Evolutionary conservation across 306 rosid genomes (phyloP).

Genomic region (Hippophae gyantsensis): DNA sequence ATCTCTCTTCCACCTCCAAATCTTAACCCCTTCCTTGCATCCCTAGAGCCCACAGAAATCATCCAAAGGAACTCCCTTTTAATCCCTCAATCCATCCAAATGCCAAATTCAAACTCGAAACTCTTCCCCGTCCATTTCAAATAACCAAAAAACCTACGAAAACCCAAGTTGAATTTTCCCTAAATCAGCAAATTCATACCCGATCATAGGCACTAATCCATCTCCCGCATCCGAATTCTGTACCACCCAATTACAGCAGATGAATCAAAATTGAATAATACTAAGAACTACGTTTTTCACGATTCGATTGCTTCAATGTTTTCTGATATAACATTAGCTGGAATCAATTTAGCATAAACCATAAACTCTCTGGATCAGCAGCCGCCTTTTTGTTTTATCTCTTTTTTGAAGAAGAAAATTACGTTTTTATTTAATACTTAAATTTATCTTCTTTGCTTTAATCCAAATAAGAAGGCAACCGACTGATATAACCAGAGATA

Average conservation of each 20-base stretch:
- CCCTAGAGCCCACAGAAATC: conserved; percentile 66
- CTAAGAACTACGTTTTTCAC: too few relatives aligned
- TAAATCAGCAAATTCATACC: conserved; percentile 20
- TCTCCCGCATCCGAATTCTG: conserved; percentile 19
- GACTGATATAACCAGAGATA: too few relatives aligned
- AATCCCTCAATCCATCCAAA: conserved; percentile 39
- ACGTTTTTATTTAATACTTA: too few relatives aligned
- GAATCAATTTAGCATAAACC: too few relatives aligned
- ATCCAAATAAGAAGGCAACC: too few relatives aligned
- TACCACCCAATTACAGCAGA: conserved; percentile 8
- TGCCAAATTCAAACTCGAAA: conserved; percentile 27
- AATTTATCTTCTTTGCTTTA: too few relatives aligned
- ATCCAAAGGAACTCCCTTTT: conserved; percentile 25
- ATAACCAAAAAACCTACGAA: conserved; percentile 14
- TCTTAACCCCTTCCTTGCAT: conserved; percentile 68
- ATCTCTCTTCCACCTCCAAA: conserved; percentile 44
- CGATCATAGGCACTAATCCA: conserved; percentile 39
- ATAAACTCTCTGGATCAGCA: too few relatives aligned
- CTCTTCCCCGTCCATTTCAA: conserved; percentile 33
- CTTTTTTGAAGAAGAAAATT: too few relatives aligned
- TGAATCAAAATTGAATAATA: too few relatives aligned
- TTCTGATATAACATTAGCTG: too few relatives aligned
- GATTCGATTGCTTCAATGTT: too few relatives aligned
- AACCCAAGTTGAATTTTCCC: conserved; percentile 6
- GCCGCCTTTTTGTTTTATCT: too few relatives aligned